Percentiles rank a stretch among this genome's conserved stretches.
These are phyloP conservation scores for Leishmania guyanensis DNA, from an alignment of 208 protist genomes.

Conservation along the genomic window DNA sequence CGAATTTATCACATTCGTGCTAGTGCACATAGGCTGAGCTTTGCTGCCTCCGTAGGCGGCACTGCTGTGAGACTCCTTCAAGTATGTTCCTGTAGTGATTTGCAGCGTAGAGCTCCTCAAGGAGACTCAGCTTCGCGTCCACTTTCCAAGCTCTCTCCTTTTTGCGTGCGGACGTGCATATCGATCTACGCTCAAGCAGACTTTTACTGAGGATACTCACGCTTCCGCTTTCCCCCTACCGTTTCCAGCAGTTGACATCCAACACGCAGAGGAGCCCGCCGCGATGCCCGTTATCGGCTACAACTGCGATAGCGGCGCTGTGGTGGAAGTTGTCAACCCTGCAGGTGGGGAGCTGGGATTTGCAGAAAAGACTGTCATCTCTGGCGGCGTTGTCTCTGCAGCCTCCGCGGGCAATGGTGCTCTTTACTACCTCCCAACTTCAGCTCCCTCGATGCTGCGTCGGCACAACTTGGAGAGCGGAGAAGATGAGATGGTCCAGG, in stretches of 20 bases:
- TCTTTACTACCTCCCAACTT: conserved; percentile 57
- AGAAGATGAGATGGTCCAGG: conserved; percentile 14
- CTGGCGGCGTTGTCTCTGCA: conserved; percentile 19
- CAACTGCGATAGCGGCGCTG: conserved; percentile 17
- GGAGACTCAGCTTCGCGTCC: no score
- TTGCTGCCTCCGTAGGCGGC: background rate
- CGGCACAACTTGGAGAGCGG: conserved; percentile 21
- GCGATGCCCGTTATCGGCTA: conserved; percentile 30
- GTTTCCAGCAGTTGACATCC: background rate
- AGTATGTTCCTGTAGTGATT: background rate
- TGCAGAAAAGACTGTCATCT: conserved; percentile 15
- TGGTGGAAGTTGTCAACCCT: conserved; percentile 20
- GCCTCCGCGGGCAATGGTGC: conserved; percentile 34
- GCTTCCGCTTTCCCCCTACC: background rate
- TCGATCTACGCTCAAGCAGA: no score
- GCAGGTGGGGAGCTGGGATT: background rate
- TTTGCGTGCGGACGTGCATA: background rate
- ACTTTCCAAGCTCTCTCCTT: background rate
- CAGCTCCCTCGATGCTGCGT: conserved; percentile 22
- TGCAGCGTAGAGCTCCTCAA: background rate
- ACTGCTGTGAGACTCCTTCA: background rate
- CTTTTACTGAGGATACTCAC: background rate
- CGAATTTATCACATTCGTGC: no score
- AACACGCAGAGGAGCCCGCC: background rate
- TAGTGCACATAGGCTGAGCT: background rate